Conservation (phyloP, 257 asterid genomes). For the Plantago elongata region DNA sequence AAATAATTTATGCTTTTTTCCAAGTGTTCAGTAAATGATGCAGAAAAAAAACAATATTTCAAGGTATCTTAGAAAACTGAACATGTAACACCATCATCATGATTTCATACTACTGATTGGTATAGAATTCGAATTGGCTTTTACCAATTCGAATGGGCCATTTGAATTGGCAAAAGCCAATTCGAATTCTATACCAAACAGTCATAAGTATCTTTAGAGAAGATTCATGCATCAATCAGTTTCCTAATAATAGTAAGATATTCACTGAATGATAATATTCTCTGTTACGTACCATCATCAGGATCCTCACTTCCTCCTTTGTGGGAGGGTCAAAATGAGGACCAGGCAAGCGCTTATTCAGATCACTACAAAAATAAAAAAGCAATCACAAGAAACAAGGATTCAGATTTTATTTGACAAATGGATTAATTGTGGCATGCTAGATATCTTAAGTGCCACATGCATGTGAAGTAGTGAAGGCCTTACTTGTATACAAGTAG, state of each 20-base stretch:
- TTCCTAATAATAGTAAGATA: neutral
- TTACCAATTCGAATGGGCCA: no score
- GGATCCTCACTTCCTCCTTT: constrained; percentile 49
- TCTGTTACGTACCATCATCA: constrained; percentile 49
- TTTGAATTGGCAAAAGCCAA: no score
- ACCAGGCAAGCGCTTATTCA: constrained; percentile 89
- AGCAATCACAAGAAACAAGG: neutral
- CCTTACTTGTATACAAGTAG: constrained; percentile 81
- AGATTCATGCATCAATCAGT: neutral
- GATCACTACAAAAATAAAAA: constrained; percentile 48
- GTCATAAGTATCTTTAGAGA: no score
- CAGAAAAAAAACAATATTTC: neutral
- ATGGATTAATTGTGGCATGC: neutral
- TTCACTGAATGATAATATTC: neutral
- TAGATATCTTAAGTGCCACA: neutral
- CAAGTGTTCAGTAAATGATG: constrained; percentile 2
- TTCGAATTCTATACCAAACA: no score
- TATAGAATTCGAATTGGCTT: no score
- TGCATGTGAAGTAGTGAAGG: constrained; percentile 1
- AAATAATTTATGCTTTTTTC: neutral
- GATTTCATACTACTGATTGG: neutral
- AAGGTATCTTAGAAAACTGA: neutral
- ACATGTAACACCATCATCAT: neutral
- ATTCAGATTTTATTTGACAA: neutral
- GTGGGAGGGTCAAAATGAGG: constrained; percentile 93